Evolutionary conservation across 1,284 basidiomycete genomes (phyloP).

Genomic region (Xerocomus cyaneibrunnescens): DNA sequence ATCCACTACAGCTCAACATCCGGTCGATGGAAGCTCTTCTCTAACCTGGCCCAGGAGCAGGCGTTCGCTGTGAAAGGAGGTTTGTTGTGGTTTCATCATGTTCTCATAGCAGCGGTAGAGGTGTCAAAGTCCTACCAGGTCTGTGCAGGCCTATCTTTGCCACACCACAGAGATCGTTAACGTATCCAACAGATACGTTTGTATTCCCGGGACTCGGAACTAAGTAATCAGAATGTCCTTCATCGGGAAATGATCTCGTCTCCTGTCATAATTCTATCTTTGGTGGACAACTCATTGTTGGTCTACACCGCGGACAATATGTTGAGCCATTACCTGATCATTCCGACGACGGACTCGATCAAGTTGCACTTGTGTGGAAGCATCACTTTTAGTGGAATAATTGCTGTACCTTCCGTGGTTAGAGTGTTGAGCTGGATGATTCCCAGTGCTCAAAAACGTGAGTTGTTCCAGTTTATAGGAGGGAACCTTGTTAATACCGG

Average conservation of each 20-base stretch:
- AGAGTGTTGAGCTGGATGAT: slow-evolving; percentile 97
- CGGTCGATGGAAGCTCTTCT: slow-evolving; percentile 94
- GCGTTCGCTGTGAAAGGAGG: slow-evolving; percentile 90
- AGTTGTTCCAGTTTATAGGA: slow-evolving; percentile 29
- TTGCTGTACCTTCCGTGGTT: slow-evolving; percentile 82
- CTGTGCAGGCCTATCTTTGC: slow-evolving; percentile 18
- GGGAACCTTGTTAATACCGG: slow-evolving; percentile 12
- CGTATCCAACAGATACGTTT: slow-evolving; percentile 63
- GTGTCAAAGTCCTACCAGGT: slow-evolving; percentile 80
- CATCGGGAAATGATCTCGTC: slow-evolving; percentile 80
- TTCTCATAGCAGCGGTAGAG: slow-evolving; percentile 90
- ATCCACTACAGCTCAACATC: slow-evolving; percentile 94
- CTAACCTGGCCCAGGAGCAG: slow-evolving; percentile 83
- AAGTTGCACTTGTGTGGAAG: slow-evolving; percentile 90
- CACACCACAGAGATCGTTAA: slow-evolving; percentile 4
- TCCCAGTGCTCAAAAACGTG: slow-evolving; percentile 89
- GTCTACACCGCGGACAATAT: slow-evolving; percentile 98
- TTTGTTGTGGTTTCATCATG: slow-evolving; percentile 95
- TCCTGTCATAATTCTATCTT: slow-evolving; percentile 80
- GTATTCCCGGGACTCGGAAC: slow-evolving; percentile 92
- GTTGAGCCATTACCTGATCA: slow-evolving; percentile 89
- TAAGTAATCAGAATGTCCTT: slow-evolving; percentile 84
- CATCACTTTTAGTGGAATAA: slow-evolving; percentile 92
- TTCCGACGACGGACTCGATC: slow-evolving; percentile 82
- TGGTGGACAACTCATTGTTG: slow-evolving; percentile 95